Conservation (phyloP, 495 filamentous ascomycete genomes). For the Terfezia boudieri region DNA sequence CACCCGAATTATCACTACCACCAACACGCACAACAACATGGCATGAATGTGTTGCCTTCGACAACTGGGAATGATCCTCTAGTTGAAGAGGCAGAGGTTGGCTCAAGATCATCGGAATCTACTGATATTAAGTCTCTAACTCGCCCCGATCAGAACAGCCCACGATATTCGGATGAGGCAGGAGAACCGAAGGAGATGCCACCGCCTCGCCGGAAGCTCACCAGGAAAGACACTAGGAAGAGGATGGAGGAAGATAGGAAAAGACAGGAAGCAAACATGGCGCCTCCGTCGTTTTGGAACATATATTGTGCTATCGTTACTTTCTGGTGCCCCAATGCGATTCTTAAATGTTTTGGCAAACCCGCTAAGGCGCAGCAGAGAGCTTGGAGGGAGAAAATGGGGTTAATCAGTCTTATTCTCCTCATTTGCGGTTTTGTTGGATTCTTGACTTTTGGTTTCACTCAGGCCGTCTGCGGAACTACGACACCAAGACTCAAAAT, state of each 20-base stretch:
- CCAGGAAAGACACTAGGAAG: slow-evolving; percentile 28
- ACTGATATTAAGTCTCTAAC: slow-evolving; percentile 30
- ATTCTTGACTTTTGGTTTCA: slow-evolving; percentile 94
- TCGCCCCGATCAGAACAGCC: slow-evolving; percentile 20
- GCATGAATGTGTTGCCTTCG: slow-evolving; percentile 64
- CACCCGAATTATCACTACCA: slow-evolving; percentile 90
- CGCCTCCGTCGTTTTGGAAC: slow-evolving; percentile 77
- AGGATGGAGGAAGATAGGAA: slow-evolving; percentile 37
- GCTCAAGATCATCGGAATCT: slow-evolving; percentile 21
- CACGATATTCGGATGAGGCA: slow-evolving; percentile 9
- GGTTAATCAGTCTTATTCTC: slow-evolving; percentile 78
- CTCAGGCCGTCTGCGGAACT: slow-evolving; percentile 55
- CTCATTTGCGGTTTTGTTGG: slow-evolving; percentile 76
- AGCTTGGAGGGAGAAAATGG: slow-evolving; percentile 98
- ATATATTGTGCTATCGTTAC: slow-evolving; percentile 85
- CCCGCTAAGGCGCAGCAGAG: slow-evolving; percentile 68
- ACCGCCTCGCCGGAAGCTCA: slow-evolving; percentile 22
- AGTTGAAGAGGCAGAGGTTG: slow-evolving; percentile 39
- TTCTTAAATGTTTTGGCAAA: slow-evolving; percentile 70
- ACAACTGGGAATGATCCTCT: slow-evolving; percentile 81
- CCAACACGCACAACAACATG: slow-evolving; percentile 56
- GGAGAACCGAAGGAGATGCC: slow-evolving; percentile 17
- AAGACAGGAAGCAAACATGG: slow-evolving; percentile 43
- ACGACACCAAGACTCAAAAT: slow-evolving; percentile 47
- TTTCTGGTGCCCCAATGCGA: slow-evolving; percentile 78